Conservation (phyloP, 441 rosid species). For the Lepidium campestre region DNA sequence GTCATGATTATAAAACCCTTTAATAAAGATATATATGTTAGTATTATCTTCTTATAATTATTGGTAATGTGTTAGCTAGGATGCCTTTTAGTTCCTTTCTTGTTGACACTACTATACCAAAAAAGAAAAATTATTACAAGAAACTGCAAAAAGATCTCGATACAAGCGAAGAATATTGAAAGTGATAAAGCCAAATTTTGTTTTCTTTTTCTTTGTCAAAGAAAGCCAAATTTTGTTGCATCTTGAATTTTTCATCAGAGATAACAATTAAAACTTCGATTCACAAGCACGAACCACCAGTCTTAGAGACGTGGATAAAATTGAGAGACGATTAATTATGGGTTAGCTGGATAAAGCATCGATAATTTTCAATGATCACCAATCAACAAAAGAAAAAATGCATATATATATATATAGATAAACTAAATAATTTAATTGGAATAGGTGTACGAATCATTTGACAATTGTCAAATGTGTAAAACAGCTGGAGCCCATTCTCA, state of each 20-base stretch:
- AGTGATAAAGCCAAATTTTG: neutral
- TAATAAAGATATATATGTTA: neutral
- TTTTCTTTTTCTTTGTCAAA: too few relatives aligned
- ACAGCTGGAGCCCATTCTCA: conserved; percentile 45
- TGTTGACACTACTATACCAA: neutral
- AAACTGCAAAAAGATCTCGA: too few relatives aligned
- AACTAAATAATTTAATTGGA: too few relatives aligned
- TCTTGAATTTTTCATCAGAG: neutral
- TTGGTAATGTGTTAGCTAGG: neutral
- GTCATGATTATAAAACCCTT: neutral
- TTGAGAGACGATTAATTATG: neutral
- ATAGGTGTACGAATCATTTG: conserved; percentile 20
- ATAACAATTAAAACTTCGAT: neutral
- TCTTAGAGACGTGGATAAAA: neutral
- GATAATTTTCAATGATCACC: conserved; percentile 9
- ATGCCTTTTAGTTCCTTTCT: neutral
- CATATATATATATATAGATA: too few relatives aligned
- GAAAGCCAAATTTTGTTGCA: neutral
- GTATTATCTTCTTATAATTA: neutral
- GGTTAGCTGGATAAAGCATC: conserved; percentile 4
- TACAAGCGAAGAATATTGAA: too few relatives aligned
- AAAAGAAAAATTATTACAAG: neutral
- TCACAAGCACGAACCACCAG: neutral
- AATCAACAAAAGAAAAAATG: neutral
- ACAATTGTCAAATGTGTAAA: conserved; percentile 26